Conservation (phyloP, 2,329 filamentous ascomycete species). For the Didymella pomorum region DNA sequence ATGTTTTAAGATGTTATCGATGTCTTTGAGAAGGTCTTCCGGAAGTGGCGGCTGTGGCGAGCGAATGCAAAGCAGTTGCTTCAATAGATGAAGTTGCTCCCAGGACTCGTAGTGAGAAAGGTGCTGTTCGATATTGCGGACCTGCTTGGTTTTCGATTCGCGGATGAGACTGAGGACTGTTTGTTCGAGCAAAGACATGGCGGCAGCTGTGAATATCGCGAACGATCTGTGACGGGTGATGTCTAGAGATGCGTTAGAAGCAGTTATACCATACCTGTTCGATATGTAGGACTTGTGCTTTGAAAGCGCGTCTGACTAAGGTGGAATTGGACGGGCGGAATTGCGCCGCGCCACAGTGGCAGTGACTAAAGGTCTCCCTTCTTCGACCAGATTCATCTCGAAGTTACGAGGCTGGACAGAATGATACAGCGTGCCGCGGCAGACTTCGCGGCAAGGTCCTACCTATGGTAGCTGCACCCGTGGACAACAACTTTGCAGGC, state of each 20-base stretch:
- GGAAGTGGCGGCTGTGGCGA: constrained; percentile 30
- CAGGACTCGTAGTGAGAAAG: constrained; percentile 23
- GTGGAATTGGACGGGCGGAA: constrained; percentile 10
- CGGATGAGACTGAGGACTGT: constrained; percentile 22
- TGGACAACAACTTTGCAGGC: background rate
- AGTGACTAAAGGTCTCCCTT: background rate
- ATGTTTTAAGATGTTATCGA: constrained; percentile 31
- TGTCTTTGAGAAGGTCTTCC: constrained; percentile 15
- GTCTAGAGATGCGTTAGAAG: background rate
- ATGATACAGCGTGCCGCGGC: background rate
- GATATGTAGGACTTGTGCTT: background rate
- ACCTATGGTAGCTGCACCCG: background rate
- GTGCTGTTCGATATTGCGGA: constrained; percentile 23
- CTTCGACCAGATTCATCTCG: background rate
- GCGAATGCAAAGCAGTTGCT: constrained; percentile 41
- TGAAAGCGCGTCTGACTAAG: constrained; percentile 15
- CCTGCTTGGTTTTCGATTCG: constrained; percentile 23
- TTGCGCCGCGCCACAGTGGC: background rate
- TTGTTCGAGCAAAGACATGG: constrained; percentile 21
- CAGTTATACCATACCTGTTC: background rate
- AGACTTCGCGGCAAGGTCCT: background rate
- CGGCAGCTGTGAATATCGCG: background rate
- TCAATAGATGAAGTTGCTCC: constrained; percentile 27
- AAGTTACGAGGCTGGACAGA: background rate
- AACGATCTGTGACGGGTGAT: background rate